Evolutionary conservation across 2,329 filamentous ascomycete genomes (phyloP).

Genomic region (Colletotrichum acutatum): DNA sequence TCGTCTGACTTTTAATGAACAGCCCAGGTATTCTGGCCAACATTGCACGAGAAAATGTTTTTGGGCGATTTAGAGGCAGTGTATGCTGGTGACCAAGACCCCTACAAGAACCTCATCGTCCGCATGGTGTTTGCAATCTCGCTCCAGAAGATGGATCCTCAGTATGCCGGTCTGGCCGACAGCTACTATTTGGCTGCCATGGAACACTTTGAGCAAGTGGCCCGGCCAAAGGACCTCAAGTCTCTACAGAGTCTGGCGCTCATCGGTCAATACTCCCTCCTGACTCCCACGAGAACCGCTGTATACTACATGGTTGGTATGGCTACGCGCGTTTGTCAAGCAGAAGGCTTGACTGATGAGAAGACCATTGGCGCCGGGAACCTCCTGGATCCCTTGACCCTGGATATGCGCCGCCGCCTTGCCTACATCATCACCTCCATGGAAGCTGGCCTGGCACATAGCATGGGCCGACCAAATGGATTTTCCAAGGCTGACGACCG

Average conservation of each 20-base stretch:
- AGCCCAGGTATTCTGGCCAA: constrained; percentile 91
- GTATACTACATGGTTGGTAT: constrained; percentile 94
- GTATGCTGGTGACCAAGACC: constrained; percentile 78
- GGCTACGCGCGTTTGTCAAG: constrained; percentile 87
- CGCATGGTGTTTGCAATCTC: constrained; percentile 95
- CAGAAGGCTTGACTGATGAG: constrained; percentile 88
- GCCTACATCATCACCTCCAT: constrained; percentile 91
- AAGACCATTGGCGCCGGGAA: constrained; percentile 80
- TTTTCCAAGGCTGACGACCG: constrained; percentile 86
- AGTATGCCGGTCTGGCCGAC: constrained; percentile 93
- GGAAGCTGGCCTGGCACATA: constrained; percentile 89
- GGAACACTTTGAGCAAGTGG: constrained; percentile 82
- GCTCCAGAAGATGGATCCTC: constrained; percentile 88
- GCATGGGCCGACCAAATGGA: constrained; percentile 86
- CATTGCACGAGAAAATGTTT: constrained; percentile 86
- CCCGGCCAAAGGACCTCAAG: constrained; percentile 88
- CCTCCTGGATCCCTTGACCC: constrained; percentile 75
- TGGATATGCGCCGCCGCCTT: constrained; percentile 89
- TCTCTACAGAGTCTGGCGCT: constrained; percentile 91
- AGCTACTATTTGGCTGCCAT: constrained; percentile 94
- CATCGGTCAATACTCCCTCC: constrained; percentile 89
- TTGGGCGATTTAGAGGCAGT: constrained; percentile 82
- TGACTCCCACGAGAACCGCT: constrained; percentile 91
- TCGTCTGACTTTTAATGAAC: constrained; percentile 35
- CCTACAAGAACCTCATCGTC: constrained; percentile 88